These are phyloP conservation scores for Cajanus cajan DNA, from an alignment of 306 rosid genomes.

Conservation along the genomic window DNA sequence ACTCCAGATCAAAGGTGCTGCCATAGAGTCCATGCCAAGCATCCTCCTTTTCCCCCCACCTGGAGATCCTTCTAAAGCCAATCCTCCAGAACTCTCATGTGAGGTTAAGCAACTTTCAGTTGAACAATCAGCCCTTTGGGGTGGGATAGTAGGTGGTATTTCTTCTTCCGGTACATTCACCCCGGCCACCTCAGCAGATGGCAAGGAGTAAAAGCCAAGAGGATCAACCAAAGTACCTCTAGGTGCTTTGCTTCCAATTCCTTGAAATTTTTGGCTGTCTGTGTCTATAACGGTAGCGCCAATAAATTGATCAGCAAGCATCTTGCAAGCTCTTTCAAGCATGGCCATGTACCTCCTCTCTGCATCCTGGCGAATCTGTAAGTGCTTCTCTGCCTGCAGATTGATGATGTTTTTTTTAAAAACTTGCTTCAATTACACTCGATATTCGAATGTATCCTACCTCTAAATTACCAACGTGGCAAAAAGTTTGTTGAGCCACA, in stretches of 20 bases:
- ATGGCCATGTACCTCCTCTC: constrained; percentile 87
- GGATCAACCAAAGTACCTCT: constrained; percentile 60
- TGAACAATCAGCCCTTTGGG: constrained; percentile 86
- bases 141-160: constrained; percentile 45
- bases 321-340: constrained; percentile 98
- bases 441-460: not conserved
- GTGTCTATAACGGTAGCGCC: constrained; percentile 70
- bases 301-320: constrained; percentile 91
- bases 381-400: constrained; percentile 92
- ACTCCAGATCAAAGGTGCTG: constrained; percentile 70
- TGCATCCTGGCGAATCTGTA: constrained; percentile 93
- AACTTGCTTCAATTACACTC: not conserved
- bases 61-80: constrained; percentile 69
- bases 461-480: not conserved
- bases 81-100: constrained; percentile 79
- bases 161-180: constrained; percentile 60
- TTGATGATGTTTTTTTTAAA: not conserved
- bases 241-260: constrained; percentile 51
- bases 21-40: constrained; percentile 57
- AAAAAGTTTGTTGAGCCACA: constrained; percentile 12
- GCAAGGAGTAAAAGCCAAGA: constrained; percentile 70
- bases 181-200: constrained; percentile 52
- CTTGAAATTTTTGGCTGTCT: constrained; percentile 64
- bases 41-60: constrained; percentile 59
- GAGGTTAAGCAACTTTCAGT: constrained; percentile 96